phyloP scores from a whole-genome alignment of 139 green algal species.

The Raphidocelis subcapitata region DNA sequence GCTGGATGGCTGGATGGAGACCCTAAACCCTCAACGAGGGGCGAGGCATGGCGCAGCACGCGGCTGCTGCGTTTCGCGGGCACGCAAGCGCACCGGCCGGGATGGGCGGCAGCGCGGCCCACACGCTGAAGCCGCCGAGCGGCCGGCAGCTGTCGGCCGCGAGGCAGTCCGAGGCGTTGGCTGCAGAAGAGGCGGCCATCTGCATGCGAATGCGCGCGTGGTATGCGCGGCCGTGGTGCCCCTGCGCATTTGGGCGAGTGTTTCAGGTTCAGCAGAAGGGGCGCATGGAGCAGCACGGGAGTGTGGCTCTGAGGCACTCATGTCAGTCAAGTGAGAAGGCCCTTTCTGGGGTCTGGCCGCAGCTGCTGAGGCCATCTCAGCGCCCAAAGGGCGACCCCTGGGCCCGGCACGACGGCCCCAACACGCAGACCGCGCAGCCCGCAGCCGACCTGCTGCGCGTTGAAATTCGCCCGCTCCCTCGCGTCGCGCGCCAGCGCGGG shows the following conservation, averaged over 20 bases:
- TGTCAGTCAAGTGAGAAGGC: too few species aligned
- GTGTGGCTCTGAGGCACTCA: too few species aligned
- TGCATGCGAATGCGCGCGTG: conserved; percentile 37
- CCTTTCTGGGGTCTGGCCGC: too few species aligned
- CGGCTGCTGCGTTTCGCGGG: too few species aligned
- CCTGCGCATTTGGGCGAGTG: neutral
- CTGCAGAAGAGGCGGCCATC: conserved; percentile 43
- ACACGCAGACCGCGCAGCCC: too few species aligned
- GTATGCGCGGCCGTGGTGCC: conserved; percentile 34
- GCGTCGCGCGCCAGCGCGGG: conserved; percentile 21
- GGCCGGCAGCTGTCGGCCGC: conserved; percentile 49
- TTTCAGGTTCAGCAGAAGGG: neutral
- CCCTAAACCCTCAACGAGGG: too few species aligned
- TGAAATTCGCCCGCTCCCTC: conserved; percentile 38
- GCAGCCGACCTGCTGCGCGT: conserved; percentile 28
- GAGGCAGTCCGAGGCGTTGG: conserved; percentile 57
- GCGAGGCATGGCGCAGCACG: too few species aligned
- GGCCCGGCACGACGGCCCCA: too few species aligned
- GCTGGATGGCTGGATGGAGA: too few species aligned
- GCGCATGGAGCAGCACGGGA: neutral
- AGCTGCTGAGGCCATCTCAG: too few species aligned
- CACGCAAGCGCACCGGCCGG: neutral
- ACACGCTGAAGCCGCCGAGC: conserved; percentile 73
- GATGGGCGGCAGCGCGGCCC: conserved; percentile 60
- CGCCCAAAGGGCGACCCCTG: too few species aligned